Evolutionary conservation across 2,329 filamentous ascomycete species (phyloP).

Genomic region (Alternaria infectoria): DNA sequence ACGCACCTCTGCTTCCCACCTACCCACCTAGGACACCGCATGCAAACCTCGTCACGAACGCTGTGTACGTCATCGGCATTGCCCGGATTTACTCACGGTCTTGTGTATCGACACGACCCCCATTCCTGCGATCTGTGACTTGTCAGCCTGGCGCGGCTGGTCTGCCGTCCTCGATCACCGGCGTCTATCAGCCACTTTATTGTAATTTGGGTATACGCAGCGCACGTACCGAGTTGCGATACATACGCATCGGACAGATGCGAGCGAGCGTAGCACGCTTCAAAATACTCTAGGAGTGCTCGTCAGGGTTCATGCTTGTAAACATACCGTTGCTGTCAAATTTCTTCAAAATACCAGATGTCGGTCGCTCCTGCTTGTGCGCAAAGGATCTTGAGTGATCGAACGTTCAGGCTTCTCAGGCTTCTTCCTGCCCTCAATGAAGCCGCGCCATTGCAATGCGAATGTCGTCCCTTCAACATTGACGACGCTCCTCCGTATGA

Average conservation of each 20-base stretch:
- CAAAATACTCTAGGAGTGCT: not conserved
- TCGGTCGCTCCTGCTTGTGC: fast-evolving
- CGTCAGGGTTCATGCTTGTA: not conserved
- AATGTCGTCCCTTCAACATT: not conserved
- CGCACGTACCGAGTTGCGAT: not conserved
- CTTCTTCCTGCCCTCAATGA: not conserved
- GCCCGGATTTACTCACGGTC: not conserved
- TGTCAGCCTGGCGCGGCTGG: not conserved
- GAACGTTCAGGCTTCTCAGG: not conserved
- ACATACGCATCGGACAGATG: not conserved
- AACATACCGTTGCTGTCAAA: not conserved
- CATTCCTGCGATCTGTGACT: not conserved
- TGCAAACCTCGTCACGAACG: not conserved
- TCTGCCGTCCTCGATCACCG: not conserved
- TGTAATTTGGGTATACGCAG: not conserved
- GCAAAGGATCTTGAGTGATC: not conserved
- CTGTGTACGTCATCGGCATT: not conserved
- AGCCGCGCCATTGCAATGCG: not conserved
- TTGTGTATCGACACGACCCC: not conserved
- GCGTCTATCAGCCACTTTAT: not conserved
- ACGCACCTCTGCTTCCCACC: not conserved
- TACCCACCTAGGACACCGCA: not conserved
- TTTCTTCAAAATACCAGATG: not conserved
- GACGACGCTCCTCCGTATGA: slow-evolving; percentile 3
- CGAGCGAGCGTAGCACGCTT: not conserved